Evolutionary conservation across 2,329 filamentous ascomycete species (phyloP).

Genomic region (Fusarium luffae): DNA sequence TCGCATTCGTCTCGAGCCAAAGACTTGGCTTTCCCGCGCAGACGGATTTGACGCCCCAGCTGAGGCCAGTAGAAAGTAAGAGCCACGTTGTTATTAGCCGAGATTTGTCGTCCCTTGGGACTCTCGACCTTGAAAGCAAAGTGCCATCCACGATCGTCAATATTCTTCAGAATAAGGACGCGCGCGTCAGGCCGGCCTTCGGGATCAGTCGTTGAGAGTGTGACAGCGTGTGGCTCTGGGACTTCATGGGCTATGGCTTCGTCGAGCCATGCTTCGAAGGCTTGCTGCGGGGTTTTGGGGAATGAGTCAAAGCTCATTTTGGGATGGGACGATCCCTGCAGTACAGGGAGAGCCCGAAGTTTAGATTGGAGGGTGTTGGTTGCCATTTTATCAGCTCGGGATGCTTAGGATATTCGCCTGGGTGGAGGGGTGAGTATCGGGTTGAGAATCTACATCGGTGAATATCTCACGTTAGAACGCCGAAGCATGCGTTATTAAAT

Average conservation of each 20-base stretch:
- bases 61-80: constrained; percentile 21
- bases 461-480: background rate
- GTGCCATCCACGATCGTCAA: constrained; percentile 16
- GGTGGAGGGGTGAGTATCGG: background rate
- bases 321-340: background rate
- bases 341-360: constrained; percentile 1
- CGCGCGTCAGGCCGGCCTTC: background rate
- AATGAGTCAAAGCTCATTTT: background rate
- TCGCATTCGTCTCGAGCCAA: background rate
- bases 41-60: constrained; percentile 1
- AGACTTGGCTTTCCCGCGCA: background rate
- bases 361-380: background rate
- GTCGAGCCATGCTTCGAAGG: constrained; percentile 2
- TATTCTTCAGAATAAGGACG: constrained; percentile 8
- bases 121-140: constrained; percentile 11
- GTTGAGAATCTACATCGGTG: background rate
- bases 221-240: constrained; percentile 9
- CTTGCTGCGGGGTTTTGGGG: constrained; percentile 5
- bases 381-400: background rate
- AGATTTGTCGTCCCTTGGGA: constrained; percentile 8
- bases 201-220: background rate
- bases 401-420: background rate
- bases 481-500: background rate
- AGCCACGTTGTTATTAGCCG: background rate
- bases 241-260: background rate